Percentiles rank a stretch among this genome's conserved stretches.
phyloP scores from a whole-genome alignment of 371 early-diverging fungal species.

The Basidiobolus meristosporus region DNA sequence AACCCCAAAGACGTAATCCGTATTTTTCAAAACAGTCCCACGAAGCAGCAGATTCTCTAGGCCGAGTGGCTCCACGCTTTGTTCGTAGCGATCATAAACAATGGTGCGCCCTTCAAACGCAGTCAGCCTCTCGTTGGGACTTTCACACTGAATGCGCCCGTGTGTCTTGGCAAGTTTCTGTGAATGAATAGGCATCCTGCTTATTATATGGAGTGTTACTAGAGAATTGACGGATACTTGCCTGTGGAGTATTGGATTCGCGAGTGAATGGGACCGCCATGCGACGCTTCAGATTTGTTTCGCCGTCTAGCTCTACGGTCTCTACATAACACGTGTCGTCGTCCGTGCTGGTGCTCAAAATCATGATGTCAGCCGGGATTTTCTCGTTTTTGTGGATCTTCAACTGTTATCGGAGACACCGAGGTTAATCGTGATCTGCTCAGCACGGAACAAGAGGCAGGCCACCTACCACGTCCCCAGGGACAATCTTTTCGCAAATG shows the following conservation, averaged over 20 bases:
- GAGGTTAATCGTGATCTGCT: too few species aligned
- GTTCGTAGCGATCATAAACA: neutral
- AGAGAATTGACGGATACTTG: too few species aligned
- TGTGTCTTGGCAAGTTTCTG: conserved; percentile 7
- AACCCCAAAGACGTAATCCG: conserved; percentile 65
- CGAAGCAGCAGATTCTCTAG: conserved; percentile 74
- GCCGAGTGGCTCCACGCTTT: conserved; percentile 25
- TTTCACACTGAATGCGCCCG: conserved; percentile 21
- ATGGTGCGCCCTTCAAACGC: conserved; percentile 17
- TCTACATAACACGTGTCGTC: conserved; percentile 72
- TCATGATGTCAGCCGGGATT: conserved; percentile 82
- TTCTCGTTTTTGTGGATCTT: conserved; percentile 60
- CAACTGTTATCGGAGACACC: conserved; percentile 75
- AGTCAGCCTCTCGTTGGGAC: conserved; percentile 28
- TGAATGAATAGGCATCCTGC: too few species aligned
- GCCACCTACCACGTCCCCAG: conserved; percentile 65
- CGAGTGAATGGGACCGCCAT: conserved; percentile 14
- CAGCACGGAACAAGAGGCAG: too few species aligned
- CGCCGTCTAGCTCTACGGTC: conserved; percentile 91
- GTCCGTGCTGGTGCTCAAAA: conserved; percentile 56
- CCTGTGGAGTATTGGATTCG: conserved; percentile 5
- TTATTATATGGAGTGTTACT: too few species aligned
- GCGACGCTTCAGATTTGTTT: conserved; percentile 80
- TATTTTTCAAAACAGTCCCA: conserved; percentile 83
- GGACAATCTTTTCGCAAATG: conserved; percentile 40